A percentile compares a stretch with the other conserved stretches of the same genome.
These are phyloP conservation scores for Oehlia diaphana DNA, from an alignment of 192 early-diverging fungal species.

Conservation along the genomic window DNA sequence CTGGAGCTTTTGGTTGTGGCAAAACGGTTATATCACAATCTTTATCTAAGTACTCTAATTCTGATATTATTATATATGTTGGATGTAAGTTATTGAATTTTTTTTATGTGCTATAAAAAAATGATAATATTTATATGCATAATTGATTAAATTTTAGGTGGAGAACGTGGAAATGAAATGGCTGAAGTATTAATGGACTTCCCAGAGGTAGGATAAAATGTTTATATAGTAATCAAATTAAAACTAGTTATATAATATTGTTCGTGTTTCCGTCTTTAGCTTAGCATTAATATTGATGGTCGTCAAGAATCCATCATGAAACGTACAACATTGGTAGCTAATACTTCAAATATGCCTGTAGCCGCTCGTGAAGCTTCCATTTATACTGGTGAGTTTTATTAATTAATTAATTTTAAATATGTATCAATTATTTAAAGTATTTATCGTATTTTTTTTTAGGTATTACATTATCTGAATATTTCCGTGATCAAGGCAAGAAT, in stretches of 20 bases:
- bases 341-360: constrained; percentile 99
- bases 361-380: constrained; percentile 99
- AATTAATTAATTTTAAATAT: too few species aligned
- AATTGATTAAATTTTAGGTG: constrained; percentile 39
- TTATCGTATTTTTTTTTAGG: constrained; percentile 7
- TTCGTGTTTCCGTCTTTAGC: constrained; percentile 40
- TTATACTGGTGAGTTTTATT: constrained; percentile 77
- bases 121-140: neutral
- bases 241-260: neutral
- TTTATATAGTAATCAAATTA: neutral
- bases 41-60: constrained; percentile 99
- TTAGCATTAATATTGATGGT: constrained; percentile 91
- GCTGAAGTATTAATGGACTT: constrained; percentile 99
- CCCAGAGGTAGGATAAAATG: constrained; percentile 59
- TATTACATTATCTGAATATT: constrained; percentile 99
- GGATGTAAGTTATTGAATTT: constrained; percentile 66
- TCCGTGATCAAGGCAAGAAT: constrained; percentile 99
- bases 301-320: constrained; percentile 99
- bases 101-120: neutral
- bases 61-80: constrained; percentile 99
- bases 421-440: neutral
- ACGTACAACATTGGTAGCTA: constrained; percentile 98
- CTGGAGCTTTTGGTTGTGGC: constrained; percentile 99
- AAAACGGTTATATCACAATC: constrained; percentile 99
- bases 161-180: constrained; percentile 99